phyloP scores from a whole-genome alignment of 352 stramenopile species.

The Thalassiosira allenii region DNA sequence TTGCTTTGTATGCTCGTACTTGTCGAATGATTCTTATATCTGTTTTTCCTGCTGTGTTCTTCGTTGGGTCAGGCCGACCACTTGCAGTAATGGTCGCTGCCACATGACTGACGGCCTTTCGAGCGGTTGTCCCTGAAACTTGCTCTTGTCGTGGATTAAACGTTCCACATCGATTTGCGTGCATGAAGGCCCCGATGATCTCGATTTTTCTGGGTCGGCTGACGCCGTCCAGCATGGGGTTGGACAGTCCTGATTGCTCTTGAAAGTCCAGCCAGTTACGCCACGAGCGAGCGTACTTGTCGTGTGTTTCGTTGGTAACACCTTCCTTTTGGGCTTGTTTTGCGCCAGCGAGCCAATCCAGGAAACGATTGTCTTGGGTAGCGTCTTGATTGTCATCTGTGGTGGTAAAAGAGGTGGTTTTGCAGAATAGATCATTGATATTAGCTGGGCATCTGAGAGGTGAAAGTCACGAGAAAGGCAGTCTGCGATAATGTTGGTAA shows the following conservation, averaged over 20 bases:
- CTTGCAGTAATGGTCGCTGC: constrained; percentile 1
- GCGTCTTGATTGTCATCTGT: neutral
- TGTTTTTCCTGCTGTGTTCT: constrained; percentile 5
- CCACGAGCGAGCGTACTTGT: constrained; percentile 13
- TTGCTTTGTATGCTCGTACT: neutral
- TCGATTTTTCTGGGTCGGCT: neutral
- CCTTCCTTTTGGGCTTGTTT: constrained; percentile 24
- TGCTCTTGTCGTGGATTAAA: neutral
- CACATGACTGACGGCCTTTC: constrained; percentile 18
- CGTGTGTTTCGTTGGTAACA: constrained; percentile 22
- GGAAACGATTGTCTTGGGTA: constrained; percentile 9
- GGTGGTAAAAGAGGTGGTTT: constrained; percentile 4
- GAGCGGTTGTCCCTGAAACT: neutral
- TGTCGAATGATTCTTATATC: constrained; percentile 2
- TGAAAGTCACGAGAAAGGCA: constrained; percentile 18
- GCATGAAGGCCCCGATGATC: constrained; percentile 13
- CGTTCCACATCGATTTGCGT: neutral
- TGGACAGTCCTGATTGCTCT: constrained; percentile 1
- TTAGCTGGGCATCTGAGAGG: constrained; percentile 1
- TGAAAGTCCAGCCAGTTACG: constrained; percentile 13
- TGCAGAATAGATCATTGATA: neutral
- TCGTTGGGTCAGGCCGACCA: constrained; percentile 8
- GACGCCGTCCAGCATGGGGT: neutral
- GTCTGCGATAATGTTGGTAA: constrained; percentile 1
- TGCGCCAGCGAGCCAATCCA: constrained; percentile 29